phyloP scores from a whole-genome alignment of 441 rosid genomes.

The Sinapis alba region DNA sequence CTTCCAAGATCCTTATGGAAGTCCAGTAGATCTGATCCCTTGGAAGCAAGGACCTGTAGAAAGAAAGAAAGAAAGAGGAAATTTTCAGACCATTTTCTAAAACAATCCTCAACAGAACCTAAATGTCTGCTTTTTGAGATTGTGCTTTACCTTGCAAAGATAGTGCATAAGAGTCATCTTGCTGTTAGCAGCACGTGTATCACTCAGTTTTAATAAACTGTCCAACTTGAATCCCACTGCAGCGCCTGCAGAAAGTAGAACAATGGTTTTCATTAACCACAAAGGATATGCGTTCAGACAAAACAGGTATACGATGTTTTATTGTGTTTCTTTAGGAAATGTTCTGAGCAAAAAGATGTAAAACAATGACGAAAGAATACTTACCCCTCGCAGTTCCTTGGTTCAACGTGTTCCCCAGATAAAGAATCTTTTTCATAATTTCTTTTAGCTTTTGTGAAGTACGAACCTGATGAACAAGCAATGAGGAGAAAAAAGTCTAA shows the following conservation, averaged over 20 bases:
- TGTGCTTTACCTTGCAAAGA: constrained; percentile 79
- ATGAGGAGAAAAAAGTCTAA: constrained; percentile 27
- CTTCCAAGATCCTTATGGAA: constrained; percentile 81
- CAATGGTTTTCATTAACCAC: constrained; percentile 19
- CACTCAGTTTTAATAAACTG: constrained; percentile 90
- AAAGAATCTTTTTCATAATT: constrained; percentile 90
- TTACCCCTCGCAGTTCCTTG: constrained; percentile 99
- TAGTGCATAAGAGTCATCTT: constrained; percentile 99
- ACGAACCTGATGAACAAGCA: constrained; percentile 70
- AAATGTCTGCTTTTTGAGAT: not conserved
- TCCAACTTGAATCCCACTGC: constrained; percentile 99
- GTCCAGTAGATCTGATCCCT: constrained; percentile 74
- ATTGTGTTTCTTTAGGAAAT: not conserved
- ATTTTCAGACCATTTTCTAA: constrained; percentile 16
- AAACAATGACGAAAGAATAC: constrained; percentile 16
- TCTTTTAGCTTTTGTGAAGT: constrained; percentile 81
- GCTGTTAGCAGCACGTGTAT: constrained; percentile 89
- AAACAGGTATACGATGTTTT: not conserved
- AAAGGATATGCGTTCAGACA: constrained; percentile 9
- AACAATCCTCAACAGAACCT: constrained; percentile 4
- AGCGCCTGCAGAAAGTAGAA: constrained; percentile 65
- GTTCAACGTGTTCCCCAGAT: constrained; percentile 86
- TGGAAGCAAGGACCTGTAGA: constrained; percentile 76
- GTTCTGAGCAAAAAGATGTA: constrained; percentile 7
- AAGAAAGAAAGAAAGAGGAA: constrained; percentile 35